Evolutionary conservation across 1,284 basidiomycete species (phyloP).

Genomic region (Rhodotorula sp.): DNA sequence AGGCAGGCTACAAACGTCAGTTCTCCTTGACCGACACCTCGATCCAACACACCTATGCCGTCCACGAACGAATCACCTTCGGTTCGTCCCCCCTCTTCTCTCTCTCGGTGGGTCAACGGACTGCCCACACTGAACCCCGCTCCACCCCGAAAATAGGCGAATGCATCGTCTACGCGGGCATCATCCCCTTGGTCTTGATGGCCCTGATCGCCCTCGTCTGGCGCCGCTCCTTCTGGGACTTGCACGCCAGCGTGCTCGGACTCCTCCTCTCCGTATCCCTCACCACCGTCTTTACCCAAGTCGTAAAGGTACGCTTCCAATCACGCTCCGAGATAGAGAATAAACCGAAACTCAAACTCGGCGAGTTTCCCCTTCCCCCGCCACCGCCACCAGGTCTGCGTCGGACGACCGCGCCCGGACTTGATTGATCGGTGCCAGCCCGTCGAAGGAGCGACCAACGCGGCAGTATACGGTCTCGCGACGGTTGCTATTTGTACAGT

Average conservation of each 20-base stretch:
- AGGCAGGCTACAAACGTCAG: slow-evolving; percentile 41
- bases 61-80: slow-evolving; percentile 80
- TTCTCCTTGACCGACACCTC: slow-evolving; percentile 80
- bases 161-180: slow-evolving; percentile 62
- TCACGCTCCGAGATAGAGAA: no score
- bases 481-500: slow-evolving; percentile 67
- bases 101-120: not conserved
- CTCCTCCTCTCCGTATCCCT: slow-evolving; percentile 62
- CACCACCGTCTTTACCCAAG: slow-evolving; percentile 71
- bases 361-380: no score
- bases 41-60: slow-evolving; percentile 66
- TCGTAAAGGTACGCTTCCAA: slow-evolving; percentile 58
- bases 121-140: not conserved
- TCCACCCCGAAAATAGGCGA: slow-evolving; percentile 40
- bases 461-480: slow-evolving; percentile 63
- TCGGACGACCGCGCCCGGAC: slow-evolving; percentile 74
- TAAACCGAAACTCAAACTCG: slow-evolving; percentile 57
- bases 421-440: slow-evolving; percentile 55
- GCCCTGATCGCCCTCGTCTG: slow-evolving; percentile 67
- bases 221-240: slow-evolving; percentile 79
- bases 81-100: not conserved
- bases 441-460: slow-evolving; percentile 60
- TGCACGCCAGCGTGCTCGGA: slow-evolving; percentile 73
- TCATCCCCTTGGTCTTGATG: slow-evolving; percentile 64
- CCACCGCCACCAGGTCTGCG: slow-evolving; percentile 49